Percentiles rank a stretch among this genome's conserved stretches.
Evolutionary conservation across 225 moss, liverwort and hornwort genomes (phyloP).

Genomic region (Neckera pumila): DNA sequence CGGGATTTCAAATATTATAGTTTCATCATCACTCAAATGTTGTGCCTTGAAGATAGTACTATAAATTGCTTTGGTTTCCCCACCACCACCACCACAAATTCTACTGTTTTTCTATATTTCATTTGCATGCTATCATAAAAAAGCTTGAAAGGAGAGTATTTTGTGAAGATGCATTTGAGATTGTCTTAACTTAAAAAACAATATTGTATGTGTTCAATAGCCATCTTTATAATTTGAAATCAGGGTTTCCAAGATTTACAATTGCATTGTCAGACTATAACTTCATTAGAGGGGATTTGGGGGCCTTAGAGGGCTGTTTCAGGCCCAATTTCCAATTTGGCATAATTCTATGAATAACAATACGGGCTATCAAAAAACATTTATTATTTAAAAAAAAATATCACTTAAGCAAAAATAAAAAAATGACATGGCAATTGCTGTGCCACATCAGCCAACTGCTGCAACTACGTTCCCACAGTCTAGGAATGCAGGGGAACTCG

Average conservation of each 20-base stretch:
- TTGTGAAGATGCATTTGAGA: not conserved
- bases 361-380: too few relatives aligned
- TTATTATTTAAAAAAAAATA: too few relatives aligned
- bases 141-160: not conserved
- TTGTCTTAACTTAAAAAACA: not conserved
- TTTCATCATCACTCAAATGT: not conserved
- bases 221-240: not conserved
- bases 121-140: not conserved
- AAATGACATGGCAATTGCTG: too few relatives aligned
- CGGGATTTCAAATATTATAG: not conserved
- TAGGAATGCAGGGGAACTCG: too few relatives aligned
- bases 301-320: too few relatives aligned
- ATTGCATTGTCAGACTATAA: not conserved
- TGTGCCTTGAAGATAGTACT: not conserved
- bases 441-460: too few relatives aligned
- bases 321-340: too few relatives aligned
- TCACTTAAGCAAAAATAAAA: too few relatives aligned
- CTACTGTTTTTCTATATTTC: not conserved
- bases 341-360: too few relatives aligned
- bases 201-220: not conserved
- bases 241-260: not conserved
- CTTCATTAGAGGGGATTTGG: too few relatives aligned
- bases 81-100: fast-evolving
- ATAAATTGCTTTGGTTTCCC: not conserved
- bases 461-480: too few relatives aligned